Percentiles rank a stretch among this genome's conserved stretches.
Conservation (phyloP, 257 asterid species). For the Petunia axillaris region DNA sequence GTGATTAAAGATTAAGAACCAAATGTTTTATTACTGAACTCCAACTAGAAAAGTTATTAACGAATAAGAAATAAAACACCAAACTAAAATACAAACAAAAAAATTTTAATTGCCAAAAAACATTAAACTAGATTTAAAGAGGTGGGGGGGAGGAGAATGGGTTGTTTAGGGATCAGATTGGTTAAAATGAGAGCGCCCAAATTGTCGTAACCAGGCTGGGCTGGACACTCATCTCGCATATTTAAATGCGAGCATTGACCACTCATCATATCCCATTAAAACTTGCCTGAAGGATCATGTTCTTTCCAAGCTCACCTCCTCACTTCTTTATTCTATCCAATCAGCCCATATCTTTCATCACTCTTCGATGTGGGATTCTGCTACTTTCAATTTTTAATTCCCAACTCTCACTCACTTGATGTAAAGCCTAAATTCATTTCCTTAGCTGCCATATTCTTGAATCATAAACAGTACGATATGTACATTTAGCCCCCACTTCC, state of each 20-base stretch:
- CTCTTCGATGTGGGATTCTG: slow-evolving; percentile 50
- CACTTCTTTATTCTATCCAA: not conserved
- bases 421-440: too few relatives aligned
- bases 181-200: slow-evolving; percentile 45
- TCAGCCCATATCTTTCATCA: not conserved
- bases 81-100: too few relatives aligned
- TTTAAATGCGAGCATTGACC: slow-evolving; percentile 56
- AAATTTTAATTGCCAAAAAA: too few relatives aligned
- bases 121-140: not conserved
- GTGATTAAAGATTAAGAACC: too few relatives aligned
- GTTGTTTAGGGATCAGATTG: slow-evolving; percentile 64
- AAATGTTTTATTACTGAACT: too few relatives aligned
- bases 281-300: slow-evolving; percentile 80
- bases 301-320: rapidly evolving
- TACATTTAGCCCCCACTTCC: too few relatives aligned
- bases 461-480: too few relatives aligned
- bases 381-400: not conserved
- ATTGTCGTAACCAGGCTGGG: slow-evolving; percentile 74
- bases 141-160: not conserved
- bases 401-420: too few relatives aligned
- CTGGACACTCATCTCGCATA: slow-evolving; percentile 71
- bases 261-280: slow-evolving; percentile 69
- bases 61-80: too few relatives aligned
- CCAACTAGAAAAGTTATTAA: too few relatives aligned
- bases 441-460: too few relatives aligned